These are phyloP conservation scores for Mycocalia duriaeana DNA, from an alignment of 1,284 basidiomycete species.

Conservation along the genomic window DNA sequence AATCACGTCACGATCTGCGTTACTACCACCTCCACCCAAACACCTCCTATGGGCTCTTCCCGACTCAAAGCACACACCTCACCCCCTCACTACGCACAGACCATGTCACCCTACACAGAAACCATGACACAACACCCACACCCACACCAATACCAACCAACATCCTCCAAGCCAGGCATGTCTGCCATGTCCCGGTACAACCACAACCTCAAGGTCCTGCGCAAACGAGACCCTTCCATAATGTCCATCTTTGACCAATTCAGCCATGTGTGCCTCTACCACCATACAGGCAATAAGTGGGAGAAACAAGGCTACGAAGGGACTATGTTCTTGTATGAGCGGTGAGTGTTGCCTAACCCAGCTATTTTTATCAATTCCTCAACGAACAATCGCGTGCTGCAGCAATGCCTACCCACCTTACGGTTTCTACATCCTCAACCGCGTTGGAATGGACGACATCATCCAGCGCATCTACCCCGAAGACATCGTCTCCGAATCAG, in stretches of 20 bases:
- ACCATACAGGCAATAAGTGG: slow-evolving; percentile 68
- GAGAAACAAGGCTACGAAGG: slow-evolving; percentile 85
- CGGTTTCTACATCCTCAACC: slow-evolving; percentile 84
- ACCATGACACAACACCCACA: slow-evolving; percentile 13
- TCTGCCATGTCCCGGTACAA: slow-evolving; percentile 56
- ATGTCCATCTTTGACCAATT: slow-evolving; percentile 79
- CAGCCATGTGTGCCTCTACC: slow-evolving; percentile 78
- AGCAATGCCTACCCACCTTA: slow-evolving; percentile 63
- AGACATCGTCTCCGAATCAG: slow-evolving; percentile 66
- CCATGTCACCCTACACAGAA: no score
- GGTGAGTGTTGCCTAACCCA: slow-evolving; percentile 40
- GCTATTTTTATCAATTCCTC: slow-evolving; percentile 2
- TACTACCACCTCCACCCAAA: no score
- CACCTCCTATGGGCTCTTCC: no score
- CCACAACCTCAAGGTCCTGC: slow-evolving; percentile 80
- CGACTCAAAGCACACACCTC: no score
- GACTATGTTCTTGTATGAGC: slow-evolving; percentile 83
- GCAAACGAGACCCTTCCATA: slow-evolving; percentile 77
- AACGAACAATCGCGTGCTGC: neutral
- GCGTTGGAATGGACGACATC: slow-evolving; percentile 83
- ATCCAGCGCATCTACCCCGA: slow-evolving; percentile 74
- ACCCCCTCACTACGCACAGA: no score
- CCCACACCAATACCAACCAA: slow-evolving; percentile 10
- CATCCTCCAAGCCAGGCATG: slow-evolving; percentile 37
- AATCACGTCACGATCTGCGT: no score